Percentiles rank a stretch among this genome's conserved stretches.
These are phyloP conservation scores for Furcasterigmium sp. DNA, from an alignment of 2,329 filamentous ascomycete genomes.

Conservation along the genomic window DNA sequence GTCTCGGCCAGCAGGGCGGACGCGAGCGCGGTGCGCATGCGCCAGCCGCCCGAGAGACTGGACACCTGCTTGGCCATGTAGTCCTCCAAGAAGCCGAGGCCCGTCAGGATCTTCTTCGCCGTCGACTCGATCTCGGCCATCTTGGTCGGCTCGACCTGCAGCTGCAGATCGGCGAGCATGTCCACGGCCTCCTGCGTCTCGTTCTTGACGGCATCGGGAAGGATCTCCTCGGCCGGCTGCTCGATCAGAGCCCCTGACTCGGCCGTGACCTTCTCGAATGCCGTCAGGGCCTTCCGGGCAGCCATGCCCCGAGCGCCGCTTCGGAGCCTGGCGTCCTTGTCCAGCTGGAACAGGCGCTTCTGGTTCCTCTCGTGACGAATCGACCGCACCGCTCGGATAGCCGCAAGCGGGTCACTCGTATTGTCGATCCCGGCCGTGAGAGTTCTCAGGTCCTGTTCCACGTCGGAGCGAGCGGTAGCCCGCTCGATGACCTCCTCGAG, in stretches of 20 bases:
- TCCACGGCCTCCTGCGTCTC: conserved; percentile 68
- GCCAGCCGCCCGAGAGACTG: conserved; percentile 73
- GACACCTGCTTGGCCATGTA: conserved; percentile 54
- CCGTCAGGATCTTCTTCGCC: conserved; percentile 61
- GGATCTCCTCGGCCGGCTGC: conserved; percentile 51
- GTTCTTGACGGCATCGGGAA: conserved; percentile 48
- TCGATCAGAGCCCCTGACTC: conserved; percentile 47
- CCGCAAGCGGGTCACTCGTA: conserved; percentile 47
- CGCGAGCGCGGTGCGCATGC: conserved; percentile 63
- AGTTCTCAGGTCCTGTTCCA: conserved; percentile 57
- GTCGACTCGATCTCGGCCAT: conserved; percentile 59
- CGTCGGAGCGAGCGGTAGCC: conserved; percentile 48
- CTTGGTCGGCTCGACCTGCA: conserved; percentile 61
- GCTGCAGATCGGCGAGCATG: conserved; percentile 63
- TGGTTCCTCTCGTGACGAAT: conserved; percentile 59
- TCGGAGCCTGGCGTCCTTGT: conserved; percentile 67
- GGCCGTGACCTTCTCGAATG: conserved; percentile 61
- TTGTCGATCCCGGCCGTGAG: conserved; percentile 57
- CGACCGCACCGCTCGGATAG: conserved; percentile 55
- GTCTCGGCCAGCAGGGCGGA: conserved; percentile 64
- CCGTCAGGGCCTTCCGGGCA: conserved; percentile 68
- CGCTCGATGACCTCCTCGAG: conserved; percentile 64
- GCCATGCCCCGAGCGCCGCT: conserved; percentile 71
- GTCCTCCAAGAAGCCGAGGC: conserved; percentile 65
- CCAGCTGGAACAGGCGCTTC: conserved; percentile 59